Conservation (phyloP, 2,329 filamentous ascomycete species). For the Aspergillus luchuensis region DNA sequence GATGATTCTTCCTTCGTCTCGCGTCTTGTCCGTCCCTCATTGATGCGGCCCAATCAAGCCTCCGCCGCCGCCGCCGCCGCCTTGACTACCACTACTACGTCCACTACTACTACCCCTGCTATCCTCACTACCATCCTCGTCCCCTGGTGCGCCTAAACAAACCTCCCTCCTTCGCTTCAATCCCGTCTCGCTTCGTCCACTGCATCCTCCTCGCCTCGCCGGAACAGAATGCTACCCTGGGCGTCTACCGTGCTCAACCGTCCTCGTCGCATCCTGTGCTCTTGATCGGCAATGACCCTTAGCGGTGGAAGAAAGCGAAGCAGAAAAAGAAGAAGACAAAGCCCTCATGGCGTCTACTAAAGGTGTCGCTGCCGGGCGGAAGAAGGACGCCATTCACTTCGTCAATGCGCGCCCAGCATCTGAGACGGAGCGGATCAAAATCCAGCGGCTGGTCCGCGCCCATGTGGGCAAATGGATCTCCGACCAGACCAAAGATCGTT, state of each 20-base stretch:
- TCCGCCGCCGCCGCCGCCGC: no score
- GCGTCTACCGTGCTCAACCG: slow-evolving; percentile 11
- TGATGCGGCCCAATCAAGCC: not conserved
- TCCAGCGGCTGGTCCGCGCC: slow-evolving; percentile 35
- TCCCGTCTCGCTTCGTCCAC: not conserved
- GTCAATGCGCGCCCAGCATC: slow-evolving; percentile 37
- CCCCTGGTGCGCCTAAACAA: not conserved
- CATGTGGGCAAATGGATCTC: slow-evolving; percentile 42
- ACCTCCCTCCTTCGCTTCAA: not conserved
- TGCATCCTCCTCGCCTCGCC: not conserved
- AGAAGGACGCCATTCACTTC: slow-evolving; percentile 34
- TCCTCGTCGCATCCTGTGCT: slow-evolving; percentile 15
- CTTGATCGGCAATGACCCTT: slow-evolving; percentile 19
- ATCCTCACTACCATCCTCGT: not conserved
- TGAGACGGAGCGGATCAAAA: slow-evolving; percentile 30
- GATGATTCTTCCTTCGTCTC: not conserved
- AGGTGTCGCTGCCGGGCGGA: slow-evolving; percentile 16
- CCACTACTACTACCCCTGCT: not conserved
- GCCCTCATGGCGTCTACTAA: slow-evolving; percentile 30
- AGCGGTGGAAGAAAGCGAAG: not conserved
- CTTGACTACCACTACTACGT: not conserved
- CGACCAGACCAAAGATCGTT: slow-evolving; percentile 36
- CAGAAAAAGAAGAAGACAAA: not conserved
- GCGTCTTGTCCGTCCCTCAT: not conserved
- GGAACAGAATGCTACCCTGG: slow-evolving; percentile 27